phyloP scores from a whole-genome alignment of 768 basidiomycete genomes.

The Lactifluus subvellereus region DNA sequence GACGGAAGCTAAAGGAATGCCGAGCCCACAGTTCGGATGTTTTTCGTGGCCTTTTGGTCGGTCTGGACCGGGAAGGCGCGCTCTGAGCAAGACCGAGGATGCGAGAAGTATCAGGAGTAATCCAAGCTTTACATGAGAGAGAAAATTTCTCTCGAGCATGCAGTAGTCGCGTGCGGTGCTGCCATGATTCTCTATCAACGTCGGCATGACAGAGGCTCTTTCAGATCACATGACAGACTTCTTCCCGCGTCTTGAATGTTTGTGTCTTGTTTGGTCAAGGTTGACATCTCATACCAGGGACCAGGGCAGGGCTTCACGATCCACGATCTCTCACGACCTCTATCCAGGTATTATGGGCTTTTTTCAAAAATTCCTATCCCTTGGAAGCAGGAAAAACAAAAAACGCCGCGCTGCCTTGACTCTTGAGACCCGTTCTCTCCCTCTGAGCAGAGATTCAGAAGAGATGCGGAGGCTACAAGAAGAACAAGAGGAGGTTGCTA shows the following conservation, averaged over 20 bases:
- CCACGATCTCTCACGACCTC: slow-evolving; percentile 16
- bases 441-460: not conserved
- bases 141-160: slow-evolving; percentile 73
- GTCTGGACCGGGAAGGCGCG: slow-evolving; percentile 41
- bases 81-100: slow-evolving; percentile 55
- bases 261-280: slow-evolving; percentile 16
- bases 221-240: slow-evolving; percentile 4
- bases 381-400: slow-evolving; percentile 59
- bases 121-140: slow-evolving; percentile 63
- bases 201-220: slow-evolving; percentile 19
- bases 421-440: slow-evolving; percentile 5
- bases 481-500: slow-evolving; percentile 48
- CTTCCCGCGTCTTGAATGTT: slow-evolving; percentile 4
- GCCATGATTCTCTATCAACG: slow-evolving; percentile 24
- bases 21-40: slow-evolving; percentile 29
- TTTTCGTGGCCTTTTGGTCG: slow-evolving; percentile 22
- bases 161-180: slow-evolving; percentile 67
- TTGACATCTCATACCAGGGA: not conserved
- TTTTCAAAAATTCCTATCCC: slow-evolving; percentile 62
- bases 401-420: slow-evolving; percentile 27
- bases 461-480: slow-evolving; percentile 32
- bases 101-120: slow-evolving; percentile 58
- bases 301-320: not conserved
- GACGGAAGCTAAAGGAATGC: slow-evolving; percentile 47
- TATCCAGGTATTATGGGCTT: slow-evolving; percentile 50